phyloP scores from a whole-genome alignment of 345 rosid species.

The Combretum micranthum region DNA sequence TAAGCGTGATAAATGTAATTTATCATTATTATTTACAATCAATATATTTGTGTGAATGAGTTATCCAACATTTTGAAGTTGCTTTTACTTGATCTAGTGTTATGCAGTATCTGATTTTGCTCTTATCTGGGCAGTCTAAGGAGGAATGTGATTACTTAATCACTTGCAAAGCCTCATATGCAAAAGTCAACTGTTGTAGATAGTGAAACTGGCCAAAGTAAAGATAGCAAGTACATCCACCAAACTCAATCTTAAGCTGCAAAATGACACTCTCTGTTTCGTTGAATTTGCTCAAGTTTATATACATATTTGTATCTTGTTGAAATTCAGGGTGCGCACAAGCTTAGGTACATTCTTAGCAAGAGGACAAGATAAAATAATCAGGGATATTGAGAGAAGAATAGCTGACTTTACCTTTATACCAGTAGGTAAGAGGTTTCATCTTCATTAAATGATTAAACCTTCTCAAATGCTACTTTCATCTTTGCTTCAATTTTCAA shows the following conservation, averaged over 20 bases:
- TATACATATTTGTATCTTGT: not conserved
- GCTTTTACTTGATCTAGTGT: too few relatives aligned
- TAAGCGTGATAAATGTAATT: too few relatives aligned
- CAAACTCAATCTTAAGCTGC: not conserved
- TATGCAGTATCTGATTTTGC: not conserved
- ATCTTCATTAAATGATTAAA: not conserved
- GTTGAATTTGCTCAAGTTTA: not conserved
- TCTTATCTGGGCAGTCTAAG: slow-evolving; percentile 43
- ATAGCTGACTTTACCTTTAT: slow-evolving; percentile 86
- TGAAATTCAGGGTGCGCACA: slow-evolving; percentile 64
- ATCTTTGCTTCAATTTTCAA: too few relatives aligned
- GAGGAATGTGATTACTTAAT: slow-evolving; percentile 82
- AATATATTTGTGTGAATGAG: not conserved
- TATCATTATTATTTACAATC: too few relatives aligned
- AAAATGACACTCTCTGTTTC: not conserved
- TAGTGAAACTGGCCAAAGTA: slow-evolving; percentile 78
- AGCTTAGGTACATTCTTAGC: slow-evolving; percentile 80
- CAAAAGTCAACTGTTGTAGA: slow-evolving; percentile 85
- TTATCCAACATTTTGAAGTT: not conserved
- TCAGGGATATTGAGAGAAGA: slow-evolving; percentile 77
- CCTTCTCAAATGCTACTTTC: too few relatives aligned
- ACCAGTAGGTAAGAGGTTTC: slow-evolving; percentile 54
- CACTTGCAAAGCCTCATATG: slow-evolving; percentile 83
- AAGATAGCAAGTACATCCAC: slow-evolving; percentile 66
- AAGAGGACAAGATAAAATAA: slow-evolving; percentile 71